Evolutionary conservation across 176 grass and related monocot species (phyloP).

Genomic region (Musa beccarii): DNA sequence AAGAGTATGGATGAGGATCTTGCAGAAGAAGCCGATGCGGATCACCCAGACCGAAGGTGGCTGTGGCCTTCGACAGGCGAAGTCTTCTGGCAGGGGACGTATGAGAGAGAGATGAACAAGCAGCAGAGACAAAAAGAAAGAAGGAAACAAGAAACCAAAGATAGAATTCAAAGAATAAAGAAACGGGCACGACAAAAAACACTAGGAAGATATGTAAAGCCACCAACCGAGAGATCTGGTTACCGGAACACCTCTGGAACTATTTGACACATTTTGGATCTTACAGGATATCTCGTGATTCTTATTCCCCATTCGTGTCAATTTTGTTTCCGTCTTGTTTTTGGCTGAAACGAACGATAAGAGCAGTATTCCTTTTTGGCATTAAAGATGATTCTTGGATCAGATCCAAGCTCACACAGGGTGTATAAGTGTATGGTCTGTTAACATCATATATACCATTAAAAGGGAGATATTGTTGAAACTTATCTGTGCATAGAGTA

Average conservation of each 20-base stretch:
- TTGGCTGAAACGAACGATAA: too few relatives aligned
- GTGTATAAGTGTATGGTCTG: too few relatives aligned
- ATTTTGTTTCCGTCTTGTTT: not conserved
- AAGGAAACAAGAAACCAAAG: constrained; percentile 60
- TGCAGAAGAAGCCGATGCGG: constrained; percentile 67
- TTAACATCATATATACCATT: too few relatives aligned
- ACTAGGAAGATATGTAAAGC: constrained; percentile 73
- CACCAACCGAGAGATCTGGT: constrained; percentile 35
- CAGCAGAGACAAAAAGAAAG: constrained; percentile 70
- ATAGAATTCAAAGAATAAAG: constrained; percentile 78
- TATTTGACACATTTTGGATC: constrained; percentile 1
- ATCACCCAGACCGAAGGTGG: constrained; percentile 45
- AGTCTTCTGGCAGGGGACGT: constrained; percentile 77
- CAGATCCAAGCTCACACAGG: too few relatives aligned
- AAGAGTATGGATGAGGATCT: constrained; percentile 93
- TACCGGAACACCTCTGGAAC: constrained; percentile 19
- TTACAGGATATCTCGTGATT: not conserved
- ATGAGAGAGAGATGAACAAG: constrained; percentile 66
- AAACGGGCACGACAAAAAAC: constrained; percentile 74
- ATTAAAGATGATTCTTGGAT: too few relatives aligned
- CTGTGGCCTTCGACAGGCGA: constrained; percentile 82
- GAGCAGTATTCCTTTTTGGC: too few relatives aligned
- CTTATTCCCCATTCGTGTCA: not conserved
- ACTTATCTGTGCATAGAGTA: too few relatives aligned
- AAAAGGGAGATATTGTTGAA: too few relatives aligned